Conservation (phyloP, 495 filamentous ascomycete species). For the Jackrogersella multiformis region DNA sequence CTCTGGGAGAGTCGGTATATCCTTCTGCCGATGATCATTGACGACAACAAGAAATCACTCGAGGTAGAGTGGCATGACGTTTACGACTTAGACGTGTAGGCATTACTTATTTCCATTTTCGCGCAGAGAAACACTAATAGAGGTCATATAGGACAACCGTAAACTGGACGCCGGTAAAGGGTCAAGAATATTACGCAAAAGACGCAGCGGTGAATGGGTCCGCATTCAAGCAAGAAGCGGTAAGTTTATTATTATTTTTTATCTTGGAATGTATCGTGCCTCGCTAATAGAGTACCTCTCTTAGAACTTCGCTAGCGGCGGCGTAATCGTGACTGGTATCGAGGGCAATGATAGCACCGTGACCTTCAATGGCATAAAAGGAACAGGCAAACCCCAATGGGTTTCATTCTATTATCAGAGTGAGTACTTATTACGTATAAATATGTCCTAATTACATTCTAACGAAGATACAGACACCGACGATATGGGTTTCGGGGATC, state of each 20-base stretch:
- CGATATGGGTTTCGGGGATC: slow-evolving; percentile 57
- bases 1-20: slow-evolving; percentile 63
- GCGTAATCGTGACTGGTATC: slow-evolving; percentile 58
- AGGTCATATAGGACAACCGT: slow-evolving; percentile 50
- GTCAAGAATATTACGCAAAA: slow-evolving; percentile 52
- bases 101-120: neutral
- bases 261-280: neutral
- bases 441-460: neutral
- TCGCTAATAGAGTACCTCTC: neutral
- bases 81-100: slow-evolving; percentile 55
- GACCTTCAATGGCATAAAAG: slow-evolving; percentile 58
- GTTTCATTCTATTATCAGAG: slow-evolving; percentile 64
- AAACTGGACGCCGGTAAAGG: slow-evolving; percentile 53
- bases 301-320: slow-evolving; percentile 57
- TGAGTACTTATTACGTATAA: slow-evolving; percentile 25
- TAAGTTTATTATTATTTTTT: slow-evolving; percentile 9
- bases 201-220: slow-evolving; percentile 52
- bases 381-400: slow-evolving; percentile 62
- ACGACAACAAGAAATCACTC: slow-evolving; percentile 50
- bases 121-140: neutral
- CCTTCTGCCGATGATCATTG: slow-evolving; percentile 60
- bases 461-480: slow-evolving; percentile 44
- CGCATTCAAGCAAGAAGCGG: slow-evolving; percentile 60
- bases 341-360: slow-evolving; percentile 62
- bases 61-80: slow-evolving; percentile 55